Conservation (phyloP, 441 rosid genomes). For the Adansonia rubrostipa region DNA sequence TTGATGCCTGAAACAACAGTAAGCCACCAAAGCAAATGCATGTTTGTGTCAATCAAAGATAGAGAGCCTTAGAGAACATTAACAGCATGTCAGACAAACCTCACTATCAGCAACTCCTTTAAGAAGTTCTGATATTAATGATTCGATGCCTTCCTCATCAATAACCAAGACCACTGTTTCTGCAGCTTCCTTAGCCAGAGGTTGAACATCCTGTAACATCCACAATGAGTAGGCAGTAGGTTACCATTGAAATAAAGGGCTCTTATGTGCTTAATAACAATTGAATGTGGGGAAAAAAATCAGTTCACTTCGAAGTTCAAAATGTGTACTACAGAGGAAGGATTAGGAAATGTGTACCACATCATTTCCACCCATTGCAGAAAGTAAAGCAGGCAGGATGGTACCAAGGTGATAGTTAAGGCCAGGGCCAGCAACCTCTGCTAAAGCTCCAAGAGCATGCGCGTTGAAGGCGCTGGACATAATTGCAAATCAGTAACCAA, state of each 20-base stretch:
- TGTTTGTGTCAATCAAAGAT: constrained; percentile 22
- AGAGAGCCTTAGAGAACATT: constrained; percentile 8
- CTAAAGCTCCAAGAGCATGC: constrained; percentile 97
- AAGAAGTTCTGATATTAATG: constrained; percentile 84
- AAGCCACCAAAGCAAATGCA: constrained; percentile 14
- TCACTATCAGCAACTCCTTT: constrained; percentile 80
- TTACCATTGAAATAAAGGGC: neutral
- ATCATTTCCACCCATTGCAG: constrained; percentile 85
- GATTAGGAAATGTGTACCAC: constrained; percentile 44
- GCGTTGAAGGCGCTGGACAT: constrained; percentile 90
- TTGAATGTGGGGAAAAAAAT: neutral
- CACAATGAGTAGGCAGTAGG: constrained; percentile 17
- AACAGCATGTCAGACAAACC: constrained; percentile 47
- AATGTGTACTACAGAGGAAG: neutral
- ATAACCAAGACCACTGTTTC: constrained; percentile 88
- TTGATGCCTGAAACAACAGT: constrained; percentile 65
- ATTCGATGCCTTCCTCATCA: constrained; percentile 94
- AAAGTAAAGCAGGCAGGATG: constrained; percentile 92
- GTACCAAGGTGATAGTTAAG: constrained; percentile 88
- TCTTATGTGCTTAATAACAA: neutral
- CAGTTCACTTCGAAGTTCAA: neutral
- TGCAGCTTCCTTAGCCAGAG: constrained; percentile 89
- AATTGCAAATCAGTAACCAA: constrained; percentile 31
- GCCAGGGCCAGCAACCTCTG: constrained; percentile 98
- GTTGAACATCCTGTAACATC: constrained; percentile 75